A percentile compares a stretch with the other conserved stretches of the same genome.
phyloP scores from a whole-genome alignment of 495 filamentous ascomycete genomes.

The Aspergillus mulundensis region DNA sequence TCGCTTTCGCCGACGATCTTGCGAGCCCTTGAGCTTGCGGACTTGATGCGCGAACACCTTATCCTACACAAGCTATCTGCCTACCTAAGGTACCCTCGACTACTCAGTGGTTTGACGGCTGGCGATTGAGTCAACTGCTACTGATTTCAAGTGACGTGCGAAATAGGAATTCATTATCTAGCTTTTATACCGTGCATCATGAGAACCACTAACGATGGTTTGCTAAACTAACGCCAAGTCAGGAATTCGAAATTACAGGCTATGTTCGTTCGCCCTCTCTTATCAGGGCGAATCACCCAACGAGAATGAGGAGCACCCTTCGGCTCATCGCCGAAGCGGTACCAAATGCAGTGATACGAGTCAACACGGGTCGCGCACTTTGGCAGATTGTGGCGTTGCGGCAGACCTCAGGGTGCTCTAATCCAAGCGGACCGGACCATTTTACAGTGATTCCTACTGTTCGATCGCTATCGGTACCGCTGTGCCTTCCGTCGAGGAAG shows the following conservation, averaged over 20 bases:
- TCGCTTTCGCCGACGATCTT: neutral
- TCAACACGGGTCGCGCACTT: slow-evolving; percentile 11
- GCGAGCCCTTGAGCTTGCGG: too few relatives aligned
- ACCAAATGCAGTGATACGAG: slow-evolving; percentile 1
- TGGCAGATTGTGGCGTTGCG: slow-evolving; percentile 10
- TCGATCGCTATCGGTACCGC: slow-evolving; percentile 22
- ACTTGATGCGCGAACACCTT: too few relatives aligned
- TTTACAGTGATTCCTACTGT: slow-evolving; percentile 17
- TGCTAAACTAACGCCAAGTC: slow-evolving; percentile 17
- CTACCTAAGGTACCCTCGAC: too few relatives aligned
- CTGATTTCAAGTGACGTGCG: neutral
- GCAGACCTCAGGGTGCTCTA: slow-evolving; percentile 9
- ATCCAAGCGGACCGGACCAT: slow-evolving; percentile 6
- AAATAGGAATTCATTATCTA: slow-evolving; percentile 17
- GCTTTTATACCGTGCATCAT: slow-evolving; percentile 15
- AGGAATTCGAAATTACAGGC: slow-evolving; percentile 7
- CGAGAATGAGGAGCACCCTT: slow-evolving; percentile 3
- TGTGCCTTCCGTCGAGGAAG: slow-evolving; percentile 11
- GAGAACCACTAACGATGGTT: slow-evolving; percentile 6
- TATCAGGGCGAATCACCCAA: slow-evolving; percentile 4
- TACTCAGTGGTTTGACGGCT: too few relatives aligned
- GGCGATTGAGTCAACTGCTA: neutral
- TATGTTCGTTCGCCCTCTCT: slow-evolving; percentile 8
- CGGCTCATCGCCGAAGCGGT: slow-evolving; percentile 4
- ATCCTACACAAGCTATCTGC: too few relatives aligned